Base-by-base conservation (phyloP, 2,329 filamentous ascomycete genomes). In the Nemania serpens region DNA sequence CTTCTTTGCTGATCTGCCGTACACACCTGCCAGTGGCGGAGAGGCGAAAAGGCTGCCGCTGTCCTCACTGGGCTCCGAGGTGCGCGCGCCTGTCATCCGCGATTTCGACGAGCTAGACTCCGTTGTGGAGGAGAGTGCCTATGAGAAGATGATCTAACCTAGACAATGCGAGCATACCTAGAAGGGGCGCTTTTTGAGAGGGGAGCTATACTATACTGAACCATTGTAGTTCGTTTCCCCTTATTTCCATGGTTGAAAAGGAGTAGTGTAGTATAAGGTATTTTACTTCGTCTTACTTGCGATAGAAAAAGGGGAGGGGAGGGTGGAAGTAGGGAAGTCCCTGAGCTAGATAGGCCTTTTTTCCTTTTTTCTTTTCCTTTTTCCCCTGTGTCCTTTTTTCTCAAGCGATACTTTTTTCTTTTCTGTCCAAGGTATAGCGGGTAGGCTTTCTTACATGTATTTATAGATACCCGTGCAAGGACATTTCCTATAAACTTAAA, bases 41-140 rank as follows among this genome's bases (percentile, higher is more conserved):
- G 65, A 48, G 0, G 48, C 25, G 2, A 34, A 56, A 11, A 54
- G 60, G 9, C 59, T 59, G 6, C 59, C 17, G 36, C n/a, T 63
- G 33, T 66, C 62, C n/a, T 58, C 64, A 13, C 59, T 63, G 17
- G 65, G 65, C 6, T 58, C 66, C 7, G 67, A 69, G 22, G 65
- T 51, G 13, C 20, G 66, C 18, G 62, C 66, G 0, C 66, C 67
- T 1, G 48, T 71, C 34, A 73, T 73, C 39, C 66, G 68, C 45
- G 71, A 73, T 47, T 73, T 73, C 18, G 71, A 74, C 42, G 69
- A 73, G 57, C 54, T 74, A 17, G 67, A 71, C 25, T 69, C 66
- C 1, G 70, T 71, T 9, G 65, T 57, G 2, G 69, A 71, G 58
- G 69, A 71, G 53, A 52, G 59, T 12, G 58, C 15, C 20, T 66